phyloP scores from a whole-genome alignment of 768 basidiomycete species.

The Coprinellus micaceus region DNA sequence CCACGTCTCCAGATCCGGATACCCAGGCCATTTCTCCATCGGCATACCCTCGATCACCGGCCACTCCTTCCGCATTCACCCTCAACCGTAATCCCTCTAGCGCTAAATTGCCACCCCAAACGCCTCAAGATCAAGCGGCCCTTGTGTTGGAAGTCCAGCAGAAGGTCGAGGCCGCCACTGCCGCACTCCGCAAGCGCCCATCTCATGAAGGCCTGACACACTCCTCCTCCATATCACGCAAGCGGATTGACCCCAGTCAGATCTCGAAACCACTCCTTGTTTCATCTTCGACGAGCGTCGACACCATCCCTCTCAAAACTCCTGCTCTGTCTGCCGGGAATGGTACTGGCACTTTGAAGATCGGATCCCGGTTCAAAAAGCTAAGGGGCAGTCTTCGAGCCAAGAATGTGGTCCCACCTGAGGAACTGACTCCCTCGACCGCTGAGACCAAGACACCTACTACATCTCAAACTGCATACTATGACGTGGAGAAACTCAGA shows the following conservation, averaged over 20 bases:
- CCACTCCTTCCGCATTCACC: slow-evolving; percentile 1
- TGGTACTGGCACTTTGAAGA: slow-evolving; percentile 47
- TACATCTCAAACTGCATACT: slow-evolving; percentile 34
- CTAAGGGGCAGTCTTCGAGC: slow-evolving; percentile 65
- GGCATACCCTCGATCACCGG: not conserved
- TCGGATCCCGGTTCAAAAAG: slow-evolving; percentile 72
- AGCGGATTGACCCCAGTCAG: slow-evolving; percentile 56
- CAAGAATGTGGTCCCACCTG: slow-evolving; percentile 37
- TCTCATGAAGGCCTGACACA: slow-evolving; percentile 33
- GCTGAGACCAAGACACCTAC: slow-evolving; percentile 38
- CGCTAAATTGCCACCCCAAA: slow-evolving; percentile 36
- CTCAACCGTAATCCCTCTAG: slow-evolving; percentile 40
- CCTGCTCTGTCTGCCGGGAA: slow-evolving; percentile 45
- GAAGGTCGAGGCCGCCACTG: slow-evolving; percentile 63
- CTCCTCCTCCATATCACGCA: slow-evolving; percentile 45
- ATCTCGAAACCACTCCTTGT: slow-evolving; percentile 66
- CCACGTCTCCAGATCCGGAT: not conserved
- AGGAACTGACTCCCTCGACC: slow-evolving; percentile 47
- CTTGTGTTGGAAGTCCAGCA: slow-evolving; percentile 65
- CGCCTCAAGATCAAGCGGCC: slow-evolving; percentile 47
- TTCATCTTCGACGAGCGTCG: slow-evolving; percentile 65
- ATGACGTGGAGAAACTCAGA: slow-evolving; percentile 39
- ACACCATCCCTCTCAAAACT: slow-evolving; percentile 59
- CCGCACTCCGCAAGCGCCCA: slow-evolving; percentile 46
- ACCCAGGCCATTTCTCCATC: not conserved